Evolutionary conservation across 176 grass and related monocot genomes (phyloP).

Genomic region (Avena eriantha): DNA sequence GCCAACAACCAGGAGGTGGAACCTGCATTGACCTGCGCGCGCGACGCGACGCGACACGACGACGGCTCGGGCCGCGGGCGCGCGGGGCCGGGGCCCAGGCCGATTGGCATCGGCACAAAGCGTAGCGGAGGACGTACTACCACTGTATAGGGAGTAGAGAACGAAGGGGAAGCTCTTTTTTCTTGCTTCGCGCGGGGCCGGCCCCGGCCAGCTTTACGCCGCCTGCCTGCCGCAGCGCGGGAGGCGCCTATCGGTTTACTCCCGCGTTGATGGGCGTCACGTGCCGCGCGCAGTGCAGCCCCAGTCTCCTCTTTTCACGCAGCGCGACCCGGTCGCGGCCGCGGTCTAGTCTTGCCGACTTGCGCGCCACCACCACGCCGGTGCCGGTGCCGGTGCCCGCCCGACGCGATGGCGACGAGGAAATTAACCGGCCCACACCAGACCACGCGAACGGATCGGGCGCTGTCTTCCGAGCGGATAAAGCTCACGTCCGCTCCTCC

Average conservation of each 20-base stretch:
- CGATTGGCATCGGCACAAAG: too few relatives aligned
- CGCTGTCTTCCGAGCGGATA: constrained; percentile 27
- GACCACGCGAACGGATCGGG: background rate
- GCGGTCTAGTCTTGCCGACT: background rate
- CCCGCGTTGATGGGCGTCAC: constrained; percentile 42
- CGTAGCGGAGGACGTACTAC: background rate
- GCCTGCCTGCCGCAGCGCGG: background rate
- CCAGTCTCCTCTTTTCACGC: constrained; percentile 42
- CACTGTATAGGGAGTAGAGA: too few relatives aligned
- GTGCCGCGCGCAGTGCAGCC: background rate
- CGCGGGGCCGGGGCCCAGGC: too few relatives aligned
- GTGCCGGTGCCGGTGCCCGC: background rate
- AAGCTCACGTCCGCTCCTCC: background rate
- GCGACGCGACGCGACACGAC: too few relatives aligned
- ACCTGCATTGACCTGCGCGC: too few relatives aligned
- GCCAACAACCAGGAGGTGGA: too few relatives aligned
- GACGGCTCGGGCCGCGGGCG: too few relatives aligned
- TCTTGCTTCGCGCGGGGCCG: background rate
- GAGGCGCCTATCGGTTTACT: background rate
- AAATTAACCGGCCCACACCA: too few relatives aligned
- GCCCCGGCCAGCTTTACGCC: background rate
- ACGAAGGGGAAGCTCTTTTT: background rate
- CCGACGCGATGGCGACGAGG: background rate
- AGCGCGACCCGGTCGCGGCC: background rate
- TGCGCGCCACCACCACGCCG: background rate